These are phyloP conservation scores for Pythium utonaiense DNA, from an alignment of 352 stramenopile species.

Conservation along the genomic window DNA sequence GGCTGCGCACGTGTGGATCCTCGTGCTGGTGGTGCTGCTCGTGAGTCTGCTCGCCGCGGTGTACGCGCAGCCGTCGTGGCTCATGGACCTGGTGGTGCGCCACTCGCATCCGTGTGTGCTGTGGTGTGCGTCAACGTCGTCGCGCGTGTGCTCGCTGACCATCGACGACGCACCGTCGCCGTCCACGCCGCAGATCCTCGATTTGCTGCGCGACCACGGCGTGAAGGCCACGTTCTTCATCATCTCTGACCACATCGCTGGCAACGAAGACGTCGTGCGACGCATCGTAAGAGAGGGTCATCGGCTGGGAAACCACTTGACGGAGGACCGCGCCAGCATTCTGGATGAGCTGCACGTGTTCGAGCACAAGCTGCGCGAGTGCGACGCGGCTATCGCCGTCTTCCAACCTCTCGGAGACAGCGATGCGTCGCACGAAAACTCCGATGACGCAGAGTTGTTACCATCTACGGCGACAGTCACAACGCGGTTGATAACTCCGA, in stretches of 20 bases:
- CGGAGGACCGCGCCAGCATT: constrained; percentile 73
- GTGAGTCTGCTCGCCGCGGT: constrained; percentile 41
- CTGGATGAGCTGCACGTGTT: constrained; percentile 80
- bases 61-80: constrained; percentile 69
- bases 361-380: constrained; percentile 78
- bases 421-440: not conserved
- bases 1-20: constrained; percentile 14
- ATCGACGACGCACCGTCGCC: constrained; percentile 78
- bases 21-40: constrained; percentile 27
- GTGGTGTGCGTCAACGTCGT: constrained; percentile 57
- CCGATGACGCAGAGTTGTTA: not conserved
- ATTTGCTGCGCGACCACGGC: constrained; percentile 55
- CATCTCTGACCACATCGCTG: constrained; percentile 68
- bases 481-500: constrained; percentile 18
- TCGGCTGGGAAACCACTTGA: constrained; percentile 76
- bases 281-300: constrained; percentile 82
- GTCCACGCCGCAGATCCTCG: constrained; percentile 62
- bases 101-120: constrained; percentile 71
- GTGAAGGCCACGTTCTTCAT: constrained; percentile 85
- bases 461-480: not conserved
- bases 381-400: constrained; percentile 51
- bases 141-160: constrained; percentile 63
- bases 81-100: constrained; percentile 62
- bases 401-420: constrained; percentile 30
- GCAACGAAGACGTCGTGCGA: constrained; percentile 60